phyloP scores from a whole-genome alignment of 2,329 filamentous ascomycete genomes.

The Penicillium capsulatum region DNA sequence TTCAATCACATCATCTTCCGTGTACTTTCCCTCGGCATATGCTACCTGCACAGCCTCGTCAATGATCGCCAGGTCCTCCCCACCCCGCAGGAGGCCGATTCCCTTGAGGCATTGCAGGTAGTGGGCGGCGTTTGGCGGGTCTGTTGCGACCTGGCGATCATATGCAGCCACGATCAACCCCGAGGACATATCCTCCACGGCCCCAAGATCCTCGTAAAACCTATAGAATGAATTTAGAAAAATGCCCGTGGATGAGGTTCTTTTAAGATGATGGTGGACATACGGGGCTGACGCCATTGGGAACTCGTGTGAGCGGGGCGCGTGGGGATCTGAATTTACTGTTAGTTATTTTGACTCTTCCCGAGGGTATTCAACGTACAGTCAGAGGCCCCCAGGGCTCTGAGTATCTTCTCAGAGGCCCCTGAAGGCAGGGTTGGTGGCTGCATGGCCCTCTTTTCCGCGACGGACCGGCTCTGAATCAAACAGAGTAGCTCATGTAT shows the following conservation, averaged over 20 bases:
- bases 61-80: conserved; percentile 51
- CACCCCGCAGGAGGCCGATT: conserved; percentile 52
- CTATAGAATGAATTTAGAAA: conserved; percentile 24
- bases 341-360: conserved; percentile 17
- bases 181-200: conserved; percentile 60
- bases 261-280: conserved; percentile 12
- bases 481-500: conserved; percentile 54
- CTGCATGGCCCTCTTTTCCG: conserved; percentile 36
- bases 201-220: conserved; percentile 61
- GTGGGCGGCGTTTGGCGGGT: conserved; percentile 53
- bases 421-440: conserved; percentile 31
- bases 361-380: too few species aligned
- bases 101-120: conserved; percentile 64
- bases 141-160: conserved; percentile 54
- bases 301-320: conserved; percentile 28
- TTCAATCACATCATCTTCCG: conserved; percentile 52
- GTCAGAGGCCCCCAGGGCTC: conserved; percentile 31
- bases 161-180: conserved; percentile 60
- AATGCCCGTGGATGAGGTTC: background rate
- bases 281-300: conserved; percentile 32
- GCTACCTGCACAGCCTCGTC: conserved; percentile 55
- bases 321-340: conserved; percentile 25
- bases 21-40: conserved; percentile 56
- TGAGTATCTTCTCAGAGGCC: conserved; percentile 40
- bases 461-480: conserved; percentile 43